phyloP scores from a whole-genome alignment of 2,329 filamentous ascomycete genomes.

The Dactylonectria macrodidyma region DNA sequence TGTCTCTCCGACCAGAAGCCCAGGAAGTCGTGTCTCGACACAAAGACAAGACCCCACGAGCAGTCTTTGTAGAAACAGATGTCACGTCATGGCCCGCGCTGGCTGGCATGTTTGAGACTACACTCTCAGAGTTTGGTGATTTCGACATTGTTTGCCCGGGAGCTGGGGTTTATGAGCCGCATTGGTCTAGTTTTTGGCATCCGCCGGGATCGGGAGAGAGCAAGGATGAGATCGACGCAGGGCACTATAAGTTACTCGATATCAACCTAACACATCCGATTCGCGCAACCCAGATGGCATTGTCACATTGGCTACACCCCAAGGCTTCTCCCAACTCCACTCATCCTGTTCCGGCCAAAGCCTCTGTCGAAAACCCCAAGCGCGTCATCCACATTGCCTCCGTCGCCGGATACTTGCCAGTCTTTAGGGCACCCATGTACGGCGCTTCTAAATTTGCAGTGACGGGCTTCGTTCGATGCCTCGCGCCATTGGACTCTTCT shows the following conservation, averaged over 20 bases:
- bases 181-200: constrained; percentile 59
- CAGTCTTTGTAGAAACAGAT: constrained; percentile 61
- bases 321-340: constrained; percentile 11
- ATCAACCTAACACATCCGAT: constrained; percentile 61
- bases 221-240: constrained; percentile 48
- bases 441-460: constrained; percentile 57
- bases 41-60: constrained; percentile 46
- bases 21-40: constrained; percentile 50
- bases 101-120: constrained; percentile 51
- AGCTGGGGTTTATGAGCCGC: constrained; percentile 63
- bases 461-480: constrained; percentile 58
- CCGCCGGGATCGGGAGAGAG: constrained; percentile 55
- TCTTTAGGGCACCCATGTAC: constrained; percentile 56
- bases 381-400: constrained; percentile 56
- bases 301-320: constrained; percentile 56
- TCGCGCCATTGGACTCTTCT: constrained; percentile 53
- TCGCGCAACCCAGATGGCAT: constrained; percentile 57
- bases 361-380: constrained; percentile 50
- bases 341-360: constrained; percentile 22
- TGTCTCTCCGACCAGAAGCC: constrained; percentile 60
- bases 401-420: constrained; percentile 54
- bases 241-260: constrained; percentile 55
- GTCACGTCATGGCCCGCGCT: constrained; percentile 60
- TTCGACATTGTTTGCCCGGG: constrained; percentile 62
- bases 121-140: constrained; percentile 54